phyloP scores from a whole-genome alignment of 1,284 basidiomycete genomes.

The Naganishia cerealis region DNA sequence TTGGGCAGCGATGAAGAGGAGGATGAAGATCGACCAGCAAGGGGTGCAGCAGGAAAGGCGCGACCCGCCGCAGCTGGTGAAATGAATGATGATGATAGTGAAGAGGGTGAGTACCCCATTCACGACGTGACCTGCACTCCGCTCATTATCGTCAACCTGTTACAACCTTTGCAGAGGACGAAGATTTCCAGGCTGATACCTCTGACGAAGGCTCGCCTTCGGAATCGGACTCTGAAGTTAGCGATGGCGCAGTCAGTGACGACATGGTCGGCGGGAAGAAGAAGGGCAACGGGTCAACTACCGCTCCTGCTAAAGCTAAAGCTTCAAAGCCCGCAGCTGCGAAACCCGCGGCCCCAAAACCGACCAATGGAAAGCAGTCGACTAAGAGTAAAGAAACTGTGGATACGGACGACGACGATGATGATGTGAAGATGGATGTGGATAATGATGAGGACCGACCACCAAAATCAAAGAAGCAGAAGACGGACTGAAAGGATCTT shows the following conservation, averaged over 20 bases:
- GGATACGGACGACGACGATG: slow-evolving; percentile 32
- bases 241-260: slow-evolving; percentile 57
- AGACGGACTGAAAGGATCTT: slow-evolving; percentile 26
- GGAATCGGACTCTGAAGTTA: slow-evolving; percentile 68
- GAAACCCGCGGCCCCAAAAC: slow-evolving; percentile 3
- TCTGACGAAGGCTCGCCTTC: slow-evolving; percentile 82
- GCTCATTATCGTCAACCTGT: background rate
- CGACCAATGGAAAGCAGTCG: slow-evolving; percentile 10
- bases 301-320: slow-evolving; percentile 20
- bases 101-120: slow-evolving; percentile 59
- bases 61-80: slow-evolving; percentile 57
- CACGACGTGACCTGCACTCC: background rate
- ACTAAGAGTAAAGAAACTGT: slow-evolving; percentile 35
- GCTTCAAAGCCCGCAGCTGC: slow-evolving; percentile 5
- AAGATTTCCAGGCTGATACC: slow-evolving; percentile 83
- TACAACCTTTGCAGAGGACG: slow-evolving; percentile 59
- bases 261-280: slow-evolving; percentile 68
- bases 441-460: slow-evolving; percentile 27
- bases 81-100: slow-evolving; percentile 72
- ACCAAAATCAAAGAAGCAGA: slow-evolving; percentile 36
- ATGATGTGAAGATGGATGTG: slow-evolving; percentile 33
- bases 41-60: slow-evolving; percentile 44
- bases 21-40: slow-evolving; percentile 59
- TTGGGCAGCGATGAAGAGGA: slow-evolving; percentile 80
- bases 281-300: slow-evolving; percentile 44